Percentiles rank a stretch among this genome's conserved stretches.
Conservation (phyloP, 306 rosid species). For the Trifolium repens region DNA sequence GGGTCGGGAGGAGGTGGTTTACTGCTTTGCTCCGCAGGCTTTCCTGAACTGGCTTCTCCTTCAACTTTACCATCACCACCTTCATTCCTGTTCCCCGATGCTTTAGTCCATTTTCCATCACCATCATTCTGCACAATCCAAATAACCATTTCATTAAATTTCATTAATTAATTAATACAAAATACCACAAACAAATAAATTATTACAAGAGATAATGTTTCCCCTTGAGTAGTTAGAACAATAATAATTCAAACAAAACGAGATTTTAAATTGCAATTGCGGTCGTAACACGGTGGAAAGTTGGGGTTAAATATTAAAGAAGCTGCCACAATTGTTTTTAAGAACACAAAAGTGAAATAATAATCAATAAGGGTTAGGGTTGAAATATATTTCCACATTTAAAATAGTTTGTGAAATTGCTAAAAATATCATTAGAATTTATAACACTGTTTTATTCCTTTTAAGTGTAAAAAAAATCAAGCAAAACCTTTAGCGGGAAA, state of each 20-base stretch:
- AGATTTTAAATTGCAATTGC: not conserved
- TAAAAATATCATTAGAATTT: not conserved
- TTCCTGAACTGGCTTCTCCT: conserved; percentile 75
- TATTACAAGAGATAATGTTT: not conserved
- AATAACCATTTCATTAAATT: conserved; percentile 11
- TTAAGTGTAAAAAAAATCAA: not conserved
- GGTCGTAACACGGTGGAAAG: not conserved
- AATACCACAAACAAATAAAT: not conserved
- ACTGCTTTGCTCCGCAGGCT: conserved; percentile 58
- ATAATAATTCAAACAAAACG: not conserved
- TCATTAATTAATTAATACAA: not conserved
- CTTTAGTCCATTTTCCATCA: conserved; percentile 68
- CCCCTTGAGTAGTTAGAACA: not conserved
- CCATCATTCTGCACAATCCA: conserved; percentile 59
- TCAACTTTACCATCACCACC: conserved; percentile 61
- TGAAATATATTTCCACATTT: not conserved
- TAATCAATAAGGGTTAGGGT: not conserved
- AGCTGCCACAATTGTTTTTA: not conserved
- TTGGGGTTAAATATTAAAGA: not conserved
- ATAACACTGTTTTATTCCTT: conserved; percentile 9
- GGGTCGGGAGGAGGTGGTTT: conserved; percentile 67
- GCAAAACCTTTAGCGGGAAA: conserved; percentile 5
- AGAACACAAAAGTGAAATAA: not conserved
- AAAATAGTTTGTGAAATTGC: not conserved
- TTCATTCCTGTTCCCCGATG: conserved; percentile 53